A percentile compares a stretch with the other conserved stretches of the same genome.
These are phyloP conservation scores for Coemansia sp. DNA, from an alignment of 192 early-diverging fungal genomes.

Conservation along the genomic window DNA sequence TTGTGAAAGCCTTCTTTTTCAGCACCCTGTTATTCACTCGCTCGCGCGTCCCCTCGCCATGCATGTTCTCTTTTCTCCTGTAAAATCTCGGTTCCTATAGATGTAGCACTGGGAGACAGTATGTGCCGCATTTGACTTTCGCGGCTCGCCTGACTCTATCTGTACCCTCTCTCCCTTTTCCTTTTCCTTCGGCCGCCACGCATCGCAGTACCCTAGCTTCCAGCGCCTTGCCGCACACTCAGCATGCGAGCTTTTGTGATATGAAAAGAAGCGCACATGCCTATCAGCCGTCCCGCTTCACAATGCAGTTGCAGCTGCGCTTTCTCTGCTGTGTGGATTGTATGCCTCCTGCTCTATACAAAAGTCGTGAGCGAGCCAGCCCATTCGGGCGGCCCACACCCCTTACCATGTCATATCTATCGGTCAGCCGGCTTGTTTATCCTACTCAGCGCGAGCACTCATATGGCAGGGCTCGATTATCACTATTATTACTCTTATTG, in stretches of 20 bases:
- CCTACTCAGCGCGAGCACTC: too few relatives aligned
- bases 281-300: constrained; percentile 3
- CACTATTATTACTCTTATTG: too few relatives aligned
- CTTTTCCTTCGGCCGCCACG: neutral
- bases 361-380: neutral
- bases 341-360: too few relatives aligned
- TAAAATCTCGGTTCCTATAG: neutral
- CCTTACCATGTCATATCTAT: too few relatives aligned
- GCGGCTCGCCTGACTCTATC: neutral
- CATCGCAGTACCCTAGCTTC: neutral
- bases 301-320: neutral
- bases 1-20: neutral
- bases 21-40: neutral
- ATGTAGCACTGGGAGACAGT: neutral
- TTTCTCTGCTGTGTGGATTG: neutral
- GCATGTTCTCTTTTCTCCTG: neutral
- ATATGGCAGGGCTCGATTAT: too few relatives aligned
- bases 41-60: neutral
- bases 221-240: neutral
- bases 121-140: neutral
- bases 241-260: neutral
- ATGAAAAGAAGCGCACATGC: neutral
- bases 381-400: neutral
- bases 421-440: too few relatives aligned
- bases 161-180: neutral